phyloP scores from a whole-genome alignment of 306 rosid species.

The Lablab purpureus region DNA sequence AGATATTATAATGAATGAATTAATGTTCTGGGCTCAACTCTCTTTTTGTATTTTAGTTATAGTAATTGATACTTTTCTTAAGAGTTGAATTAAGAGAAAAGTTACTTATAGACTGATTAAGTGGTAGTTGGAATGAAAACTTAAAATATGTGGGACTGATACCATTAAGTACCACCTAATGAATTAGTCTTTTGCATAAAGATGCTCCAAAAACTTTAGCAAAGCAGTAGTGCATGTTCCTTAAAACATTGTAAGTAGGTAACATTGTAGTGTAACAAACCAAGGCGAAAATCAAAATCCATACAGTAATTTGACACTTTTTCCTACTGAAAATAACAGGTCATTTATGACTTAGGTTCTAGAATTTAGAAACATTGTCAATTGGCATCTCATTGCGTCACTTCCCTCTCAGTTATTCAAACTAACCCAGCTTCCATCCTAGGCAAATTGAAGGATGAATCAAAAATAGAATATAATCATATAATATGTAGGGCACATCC shows the following conservation, averaged over 20 bases:
- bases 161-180: not conserved
- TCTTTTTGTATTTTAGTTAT: not conserved
- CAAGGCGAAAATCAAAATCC: not conserved
- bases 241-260: not conserved
- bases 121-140: not conserved
- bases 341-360: constrained; percentile 9
- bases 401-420: not conserved
- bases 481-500: not conserved
- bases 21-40: not conserved
- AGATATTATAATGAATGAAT: not conserved
- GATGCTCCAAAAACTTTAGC: not conserved
- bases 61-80: not conserved
- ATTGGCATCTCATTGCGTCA: not conserved
- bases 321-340: not conserved
- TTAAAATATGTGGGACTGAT: not conserved
- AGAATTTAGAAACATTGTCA: constrained; percentile 3
- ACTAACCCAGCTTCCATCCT: not conserved
- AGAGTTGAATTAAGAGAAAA: not conserved
- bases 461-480: not conserved
- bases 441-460: not conserved
- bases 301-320: not conserved
- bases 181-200: not conserved
- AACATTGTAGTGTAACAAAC: constrained; percentile 1
- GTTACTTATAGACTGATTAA: not conserved
- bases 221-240: not conserved